Conservation (phyloP, 139 green algal genomes). For the Gonium pectorale region DNA sequence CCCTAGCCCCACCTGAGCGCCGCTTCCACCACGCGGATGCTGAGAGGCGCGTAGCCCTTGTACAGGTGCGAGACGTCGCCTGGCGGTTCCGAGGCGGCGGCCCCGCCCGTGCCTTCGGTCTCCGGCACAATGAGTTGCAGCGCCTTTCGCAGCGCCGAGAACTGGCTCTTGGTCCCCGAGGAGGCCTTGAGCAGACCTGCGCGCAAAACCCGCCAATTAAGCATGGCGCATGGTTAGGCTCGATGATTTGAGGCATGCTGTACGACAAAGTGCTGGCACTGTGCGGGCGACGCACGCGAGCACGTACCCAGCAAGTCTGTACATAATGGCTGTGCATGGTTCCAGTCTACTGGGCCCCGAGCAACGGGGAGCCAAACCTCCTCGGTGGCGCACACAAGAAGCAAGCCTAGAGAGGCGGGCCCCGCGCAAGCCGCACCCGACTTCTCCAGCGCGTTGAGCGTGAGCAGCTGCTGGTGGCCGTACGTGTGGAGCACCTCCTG, state of each 20-base stretch:
- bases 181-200: conserved; percentile 37
- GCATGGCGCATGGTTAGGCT: too few species aligned
- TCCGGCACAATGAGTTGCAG: conserved; percentile 79
- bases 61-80: conserved; percentile 59
- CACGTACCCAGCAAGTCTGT: too few species aligned
- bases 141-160: conserved; percentile 51
- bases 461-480: conserved; percentile 89
- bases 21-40: conserved; percentile 86
- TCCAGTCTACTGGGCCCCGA: too few species aligned
- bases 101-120: conserved; percentile 47
- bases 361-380: too few species aligned
- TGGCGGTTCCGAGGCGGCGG: not conserved
- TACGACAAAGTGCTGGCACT: too few species aligned
- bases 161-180: conserved; percentile 20
- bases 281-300: too few species aligned
- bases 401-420: not conserved
- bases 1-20: conserved; percentile 56
- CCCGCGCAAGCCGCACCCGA: conserved; percentile 54
- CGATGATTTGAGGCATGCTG: too few species aligned
- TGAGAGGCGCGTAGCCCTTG: conserved; percentile 90
- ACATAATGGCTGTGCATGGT: too few species aligned
- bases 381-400: too few species aligned
- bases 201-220: too few species aligned
- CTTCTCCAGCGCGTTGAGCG: conserved; percentile 76
- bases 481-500: conserved; percentile 87